phyloP scores from a whole-genome alignment of 2,329 filamentous ascomycete genomes.

The Didymella glomerata region DNA sequence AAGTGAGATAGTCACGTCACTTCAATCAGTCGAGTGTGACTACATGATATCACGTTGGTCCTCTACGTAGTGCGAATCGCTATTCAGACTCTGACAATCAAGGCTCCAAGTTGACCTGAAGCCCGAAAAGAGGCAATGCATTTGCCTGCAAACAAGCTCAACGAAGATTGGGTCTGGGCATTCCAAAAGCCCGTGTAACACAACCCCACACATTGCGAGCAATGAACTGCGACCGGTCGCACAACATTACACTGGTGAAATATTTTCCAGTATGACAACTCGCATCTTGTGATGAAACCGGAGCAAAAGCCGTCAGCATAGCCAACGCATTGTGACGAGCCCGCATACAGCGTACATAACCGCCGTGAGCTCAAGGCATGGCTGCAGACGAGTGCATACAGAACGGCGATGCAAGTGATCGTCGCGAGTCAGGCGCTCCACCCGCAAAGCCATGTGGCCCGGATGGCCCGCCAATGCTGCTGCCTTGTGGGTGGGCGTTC shows the following conservation, averaged over 20 bases:
- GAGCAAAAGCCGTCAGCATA: conserved; percentile 15
- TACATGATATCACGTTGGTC: neutral
- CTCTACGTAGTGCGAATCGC: neutral
- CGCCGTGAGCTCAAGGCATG: conserved; percentile 27
- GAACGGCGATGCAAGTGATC: conserved; percentile 29
- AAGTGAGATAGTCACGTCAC: neutral
- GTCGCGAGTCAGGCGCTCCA: conserved; percentile 20
- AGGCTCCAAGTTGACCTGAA: neutral
- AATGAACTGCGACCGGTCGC: neutral
- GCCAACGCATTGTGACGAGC: conserved; percentile 36
- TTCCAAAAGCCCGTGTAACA: conserved; percentile 4
- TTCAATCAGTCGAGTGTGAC: neutral
- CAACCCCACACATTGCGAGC: conserved; percentile 3
- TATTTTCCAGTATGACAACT: conserved; percentile 5
- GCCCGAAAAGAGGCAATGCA: neutral
- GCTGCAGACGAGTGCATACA: conserved; percentile 32
- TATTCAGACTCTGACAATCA: neutral
- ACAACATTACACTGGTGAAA: neutral
- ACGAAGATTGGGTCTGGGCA: neutral
- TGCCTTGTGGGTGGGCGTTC: conserved; percentile 10
- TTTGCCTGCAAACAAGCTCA: conserved; percentile 4
- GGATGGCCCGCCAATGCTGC: conserved; percentile 13
- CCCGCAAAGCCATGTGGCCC: conserved; percentile 14
- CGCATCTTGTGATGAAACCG: neutral
- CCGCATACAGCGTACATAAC: conserved; percentile 38